phyloP scores from a whole-genome alignment of 805 yeast genomes.

The Kockiozyma suomiensis region DNA sequence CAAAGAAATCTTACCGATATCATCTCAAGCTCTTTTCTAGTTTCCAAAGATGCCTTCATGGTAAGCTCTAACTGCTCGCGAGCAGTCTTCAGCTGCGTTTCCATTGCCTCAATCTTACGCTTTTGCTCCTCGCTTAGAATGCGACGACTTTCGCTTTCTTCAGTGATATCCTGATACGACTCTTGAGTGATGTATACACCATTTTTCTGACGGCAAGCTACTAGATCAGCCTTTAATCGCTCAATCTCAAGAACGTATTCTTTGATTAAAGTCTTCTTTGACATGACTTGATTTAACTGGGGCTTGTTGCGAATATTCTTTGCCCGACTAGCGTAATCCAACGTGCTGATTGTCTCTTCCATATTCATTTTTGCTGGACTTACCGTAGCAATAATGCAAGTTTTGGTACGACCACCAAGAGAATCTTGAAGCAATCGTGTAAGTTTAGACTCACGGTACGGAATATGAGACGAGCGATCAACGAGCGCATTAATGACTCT shows the following conservation, averaged over 20 bases:
- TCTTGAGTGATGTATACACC: slow-evolving; percentile 65
- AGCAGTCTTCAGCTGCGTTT: slow-evolving; percentile 50
- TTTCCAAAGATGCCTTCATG: slow-evolving; percentile 37
- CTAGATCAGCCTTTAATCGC: slow-evolving; percentile 59
- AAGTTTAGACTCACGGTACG: slow-evolving; percentile 82
- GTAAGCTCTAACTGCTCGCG: slow-evolving; percentile 49
- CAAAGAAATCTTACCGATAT: slow-evolving; percentile 9
- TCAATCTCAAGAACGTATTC: slow-evolving; percentile 60
- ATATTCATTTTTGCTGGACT: slow-evolving; percentile 76
- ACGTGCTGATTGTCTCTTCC: slow-evolving; percentile 83
- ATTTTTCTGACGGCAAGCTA: slow-evolving; percentile 63
- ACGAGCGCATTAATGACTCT: slow-evolving; percentile 79
- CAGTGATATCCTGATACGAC: slow-evolving; percentile 49
- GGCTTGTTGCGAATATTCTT: slow-evolving; percentile 75
- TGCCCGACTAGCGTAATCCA: slow-evolving; percentile 87
- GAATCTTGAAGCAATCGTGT: slow-evolving; percentile 80
- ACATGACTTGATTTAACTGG: slow-evolving; percentile 62
- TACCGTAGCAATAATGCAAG: slow-evolving; percentile 82
- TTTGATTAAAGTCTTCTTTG: slow-evolving; percentile 58
- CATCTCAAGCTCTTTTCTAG: slow-evolving; percentile 33
- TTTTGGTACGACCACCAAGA: slow-evolving; percentile 84
- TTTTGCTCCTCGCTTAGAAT: slow-evolving; percentile 56
- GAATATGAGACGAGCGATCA: slow-evolving; percentile 69
- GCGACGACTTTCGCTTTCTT: slow-evolving; percentile 54
- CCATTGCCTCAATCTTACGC: slow-evolving; percentile 51